Evolutionary conservation across 1,139 yeast species (phyloP), one percentile per base, ranked within the genome.

Genomic region (Yarrowia galli): DNA sequence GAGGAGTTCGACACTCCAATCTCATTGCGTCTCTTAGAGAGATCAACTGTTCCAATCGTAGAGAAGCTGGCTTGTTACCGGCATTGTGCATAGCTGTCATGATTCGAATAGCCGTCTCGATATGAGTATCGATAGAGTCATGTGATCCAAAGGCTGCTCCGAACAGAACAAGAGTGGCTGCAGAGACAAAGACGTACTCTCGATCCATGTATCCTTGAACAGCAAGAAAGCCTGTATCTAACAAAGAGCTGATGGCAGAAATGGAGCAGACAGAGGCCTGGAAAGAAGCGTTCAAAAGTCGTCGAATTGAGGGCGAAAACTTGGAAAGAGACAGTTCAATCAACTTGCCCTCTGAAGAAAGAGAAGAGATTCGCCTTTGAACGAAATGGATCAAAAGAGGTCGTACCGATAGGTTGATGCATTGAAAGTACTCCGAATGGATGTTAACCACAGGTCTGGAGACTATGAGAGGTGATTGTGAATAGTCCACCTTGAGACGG

Each of bases 201-300:
- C 97, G 81, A 75, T 91, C 97, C 92, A 91, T 89, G 82, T 92
- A 91, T 0, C 97, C 96, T 79, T 89, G 91, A 51, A 89, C 78
- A 0, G 97, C 95, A 36, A 90, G 89, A 90, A 89, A 88, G 71
- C 89, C 88, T 69, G 88, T 89, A 0, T 90, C 89, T 73, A 88
- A 79, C 64, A 91, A 79, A 0, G 89, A 87, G 91, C 93, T 88
- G 5, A 90, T 81, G 1, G 90, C 85, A 70, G 91, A 82, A 58
- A 91, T 87, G 0, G 95, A 88, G 74, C 90, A 90, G 64, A 90
- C 88, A 0, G 96, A 89, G 0, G 96, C 96, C 73, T 90, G 95
- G 76, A 91, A 86, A 0, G 96, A 89, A 3, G 96, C 89, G 77
- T 91, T 91, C 70, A 91, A 79, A 63, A 91, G 79, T 0, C 90